phyloP scores from a whole-genome alignment of 805 yeast species.

The Saccharomycopsis sp. region DNA sequence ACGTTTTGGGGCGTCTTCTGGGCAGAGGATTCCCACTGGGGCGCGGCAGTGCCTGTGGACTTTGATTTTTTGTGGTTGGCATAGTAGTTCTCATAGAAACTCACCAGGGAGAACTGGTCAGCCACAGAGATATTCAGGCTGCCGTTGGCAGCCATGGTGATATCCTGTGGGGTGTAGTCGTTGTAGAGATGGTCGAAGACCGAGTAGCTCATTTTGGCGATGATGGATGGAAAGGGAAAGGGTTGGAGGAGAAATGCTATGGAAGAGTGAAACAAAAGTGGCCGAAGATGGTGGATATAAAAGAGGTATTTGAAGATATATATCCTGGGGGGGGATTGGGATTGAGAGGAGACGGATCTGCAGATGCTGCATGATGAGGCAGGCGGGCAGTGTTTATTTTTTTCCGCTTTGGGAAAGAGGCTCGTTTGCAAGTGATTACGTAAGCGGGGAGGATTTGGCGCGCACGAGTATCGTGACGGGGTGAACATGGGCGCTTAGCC shows the following conservation, averaged over 20 bases:
- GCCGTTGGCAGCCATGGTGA: not conserved
- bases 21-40: not conserved
- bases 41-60: not conserved
- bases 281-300: too few relatives aligned
- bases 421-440: too few relatives aligned
- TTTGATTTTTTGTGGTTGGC: not conserved
- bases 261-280: too few relatives aligned
- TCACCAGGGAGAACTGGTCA: not conserved
- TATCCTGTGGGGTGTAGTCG: not conserved
- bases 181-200: not conserved
- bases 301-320: too few relatives aligned
- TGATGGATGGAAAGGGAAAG: not conserved
- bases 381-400: not conserved
- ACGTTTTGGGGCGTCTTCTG: not conserved
- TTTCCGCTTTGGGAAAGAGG: not conserved
- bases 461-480: too few relatives aligned
- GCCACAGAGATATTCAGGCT: too few relatives aligned
- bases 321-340: too few relatives aligned
- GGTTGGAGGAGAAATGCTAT: not conserved
- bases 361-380: not conserved
- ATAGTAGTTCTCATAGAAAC: conserved; percentile 1
- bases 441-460: too few relatives aligned
- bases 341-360: too few relatives aligned
- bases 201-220: not conserved
- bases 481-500: too few relatives aligned